Evolutionary conservation across 768 basidiomycete species (phyloP).

Genomic region (Xerocomus spinulosus): DNA sequence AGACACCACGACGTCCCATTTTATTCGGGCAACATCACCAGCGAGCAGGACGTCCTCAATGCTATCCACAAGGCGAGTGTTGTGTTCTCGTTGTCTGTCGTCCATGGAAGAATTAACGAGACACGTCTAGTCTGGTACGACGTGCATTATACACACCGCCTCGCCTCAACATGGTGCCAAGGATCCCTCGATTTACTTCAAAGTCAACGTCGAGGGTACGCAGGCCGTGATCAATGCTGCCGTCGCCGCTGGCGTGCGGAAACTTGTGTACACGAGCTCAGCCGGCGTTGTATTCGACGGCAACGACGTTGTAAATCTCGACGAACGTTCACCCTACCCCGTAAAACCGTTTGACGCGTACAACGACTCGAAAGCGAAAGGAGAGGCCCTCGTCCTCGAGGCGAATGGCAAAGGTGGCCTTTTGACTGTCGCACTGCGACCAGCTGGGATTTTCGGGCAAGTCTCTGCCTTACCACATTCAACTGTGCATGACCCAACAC

Average conservation of each 20-base stretch:
- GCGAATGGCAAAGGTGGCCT: conserved; percentile 85
- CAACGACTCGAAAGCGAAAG: conserved; percentile 90
- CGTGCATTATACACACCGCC: conserved; percentile 94
- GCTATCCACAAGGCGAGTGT: conserved; percentile 69
- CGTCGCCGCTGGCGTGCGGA: conserved; percentile 62
- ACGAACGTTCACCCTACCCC: conserved; percentile 80
- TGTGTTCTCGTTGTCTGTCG: neutral
- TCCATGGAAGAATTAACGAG: neutral
- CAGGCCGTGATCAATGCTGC: conserved; percentile 81
- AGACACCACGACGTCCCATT: conserved; percentile 84
- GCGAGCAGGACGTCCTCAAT: conserved; percentile 62
- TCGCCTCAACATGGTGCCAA: conserved; percentile 71
- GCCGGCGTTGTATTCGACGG: conserved; percentile 91
- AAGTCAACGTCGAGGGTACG: conserved; percentile 93
- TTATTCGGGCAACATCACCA: conserved; percentile 85
- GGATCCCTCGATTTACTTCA: conserved; percentile 72
- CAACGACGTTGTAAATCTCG: conserved; percentile 71
- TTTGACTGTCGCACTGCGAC: conserved; percentile 84
- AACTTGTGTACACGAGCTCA: conserved; percentile 92
- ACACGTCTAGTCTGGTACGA: conserved; percentile 60
- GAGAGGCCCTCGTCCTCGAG: conserved; percentile 74
- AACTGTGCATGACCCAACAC: neutral
- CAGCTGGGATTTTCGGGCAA: conserved; percentile 94
- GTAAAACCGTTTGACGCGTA: conserved; percentile 81
- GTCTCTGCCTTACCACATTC: conserved; percentile 21